These are phyloP conservation scores for Orbilia brochopaga DNA, from an alignment of 2,329 filamentous ascomycete species.

Conservation along the genomic window DNA sequence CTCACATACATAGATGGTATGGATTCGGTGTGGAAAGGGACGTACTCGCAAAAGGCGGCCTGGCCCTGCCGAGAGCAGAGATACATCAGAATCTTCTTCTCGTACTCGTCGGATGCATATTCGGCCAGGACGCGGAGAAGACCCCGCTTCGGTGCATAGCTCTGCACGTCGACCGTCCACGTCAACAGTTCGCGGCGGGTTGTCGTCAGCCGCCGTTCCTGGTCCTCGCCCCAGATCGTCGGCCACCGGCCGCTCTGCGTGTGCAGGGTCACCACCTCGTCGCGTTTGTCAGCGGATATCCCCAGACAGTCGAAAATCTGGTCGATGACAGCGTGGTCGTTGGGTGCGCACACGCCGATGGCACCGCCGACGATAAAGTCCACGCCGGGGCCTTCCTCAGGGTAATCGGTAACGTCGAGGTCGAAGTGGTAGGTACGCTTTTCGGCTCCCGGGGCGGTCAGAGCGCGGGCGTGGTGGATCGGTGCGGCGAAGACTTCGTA, in stretches of 20 bases:
- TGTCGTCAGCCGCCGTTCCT: slow-evolving; percentile 82
- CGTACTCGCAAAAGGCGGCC: slow-evolving; percentile 82
- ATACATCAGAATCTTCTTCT: slow-evolving; percentile 86
- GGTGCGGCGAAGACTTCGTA: slow-evolving; percentile 91
- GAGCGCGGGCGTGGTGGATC: slow-evolving; percentile 79
- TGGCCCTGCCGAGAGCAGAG: slow-evolving; percentile 90
- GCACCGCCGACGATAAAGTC: slow-evolving; percentile 97
- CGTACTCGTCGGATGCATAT: slow-evolving; percentile 76
- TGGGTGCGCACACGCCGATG: slow-evolving; percentile 90
- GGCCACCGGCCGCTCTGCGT: slow-evolving; percentile 88
- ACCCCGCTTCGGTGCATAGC: slow-evolving; percentile 85
- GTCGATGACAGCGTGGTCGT: slow-evolving; percentile 76
- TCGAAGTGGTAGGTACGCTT: slow-evolving; percentile 98
- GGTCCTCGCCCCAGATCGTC: slow-evolving; percentile 94
- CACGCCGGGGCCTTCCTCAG: slow-evolving; percentile 75
- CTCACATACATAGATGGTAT: not conserved
- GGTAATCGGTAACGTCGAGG: slow-evolving; percentile 93
- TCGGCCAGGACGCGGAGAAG: slow-evolving; percentile 86
- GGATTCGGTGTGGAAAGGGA: slow-evolving; percentile 19
- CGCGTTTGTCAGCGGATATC: slow-evolving; percentile 79
- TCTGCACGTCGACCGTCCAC: slow-evolving; percentile 94
- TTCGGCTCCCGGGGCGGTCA: slow-evolving; percentile 86
- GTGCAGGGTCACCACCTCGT: slow-evolving; percentile 79
- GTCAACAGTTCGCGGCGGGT: slow-evolving; percentile 90
- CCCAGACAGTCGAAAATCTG: slow-evolving; percentile 81